Percentiles rank a stretch among this genome's conserved stretches.
Evolutionary conservation across 2,329 filamentous ascomycete genomes (phyloP).

Genomic region (Fusarium gaditjirri): DNA sequence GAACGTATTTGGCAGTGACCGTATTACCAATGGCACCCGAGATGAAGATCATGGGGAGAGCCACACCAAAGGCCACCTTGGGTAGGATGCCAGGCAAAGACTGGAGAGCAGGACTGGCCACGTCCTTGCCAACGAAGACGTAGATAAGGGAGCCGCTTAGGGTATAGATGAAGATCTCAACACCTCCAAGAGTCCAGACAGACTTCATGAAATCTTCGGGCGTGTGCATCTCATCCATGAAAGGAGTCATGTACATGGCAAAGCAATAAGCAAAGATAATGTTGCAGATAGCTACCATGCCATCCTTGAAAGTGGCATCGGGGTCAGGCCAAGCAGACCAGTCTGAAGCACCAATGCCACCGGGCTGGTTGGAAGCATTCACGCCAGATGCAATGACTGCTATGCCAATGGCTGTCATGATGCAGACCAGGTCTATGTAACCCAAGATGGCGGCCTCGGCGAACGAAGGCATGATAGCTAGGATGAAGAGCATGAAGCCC

Average conservation of each 20-base stretch:
- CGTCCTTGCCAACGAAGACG: slow-evolving; percentile 68
- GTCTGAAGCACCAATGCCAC: slow-evolving; percentile 23
- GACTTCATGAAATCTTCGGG: slow-evolving; percentile 57
- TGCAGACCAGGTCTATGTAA: slow-evolving; percentile 40
- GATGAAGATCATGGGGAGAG: slow-evolving; percentile 74
- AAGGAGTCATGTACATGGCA: slow-evolving; percentile 55
- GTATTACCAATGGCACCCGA: slow-evolving; percentile 71
- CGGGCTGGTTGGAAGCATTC: slow-evolving; percentile 6
- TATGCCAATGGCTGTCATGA: slow-evolving; percentile 66
- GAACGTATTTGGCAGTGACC: slow-evolving; percentile 51
- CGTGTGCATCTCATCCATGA: slow-evolving; percentile 59
- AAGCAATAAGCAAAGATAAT: slow-evolving; percentile 74
- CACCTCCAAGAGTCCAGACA: slow-evolving; percentile 66
- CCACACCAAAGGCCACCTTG: slow-evolving; percentile 53
- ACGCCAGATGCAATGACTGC: slow-evolving; percentile 71
- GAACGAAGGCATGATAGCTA: slow-evolving; percentile 57
- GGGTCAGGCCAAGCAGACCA: slow-evolving; percentile 54
- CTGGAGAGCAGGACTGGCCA: slow-evolving; percentile 71
- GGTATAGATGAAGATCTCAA: slow-evolving; percentile 70
- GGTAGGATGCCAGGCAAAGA: slow-evolving; percentile 65
- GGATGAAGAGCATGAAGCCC: slow-evolving; percentile 51
- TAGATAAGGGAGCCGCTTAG: slow-evolving; percentile 72
- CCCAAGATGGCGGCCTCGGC: slow-evolving; percentile 43
- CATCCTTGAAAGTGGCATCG: slow-evolving; percentile 58
- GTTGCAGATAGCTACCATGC: slow-evolving; percentile 68